Evolutionary conservation across 2,329 filamentous ascomycete species (phyloP).

Genomic region (Macrophomina phaseolina): DNA sequence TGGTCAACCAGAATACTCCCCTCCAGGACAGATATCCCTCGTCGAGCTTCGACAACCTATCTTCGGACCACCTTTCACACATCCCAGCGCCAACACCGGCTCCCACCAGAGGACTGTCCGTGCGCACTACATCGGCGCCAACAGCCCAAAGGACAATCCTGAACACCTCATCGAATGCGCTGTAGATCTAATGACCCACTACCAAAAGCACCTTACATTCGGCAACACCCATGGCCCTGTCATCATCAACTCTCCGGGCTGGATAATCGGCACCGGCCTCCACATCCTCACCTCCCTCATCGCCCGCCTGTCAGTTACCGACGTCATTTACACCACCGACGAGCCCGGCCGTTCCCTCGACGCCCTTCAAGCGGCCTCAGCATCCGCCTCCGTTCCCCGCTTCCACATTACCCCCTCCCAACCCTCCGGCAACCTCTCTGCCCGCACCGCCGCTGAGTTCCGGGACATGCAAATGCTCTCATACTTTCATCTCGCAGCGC

Average conservation of each 20-base stretch:
- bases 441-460: slow-evolving; percentile 68
- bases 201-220: slow-evolving; percentile 53
- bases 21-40: slow-evolving; percentile 73
- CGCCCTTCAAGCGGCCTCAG: slow-evolving; percentile 52
- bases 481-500: slow-evolving; percentile 68
- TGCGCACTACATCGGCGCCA: slow-evolving; percentile 70
- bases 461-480: slow-evolving; percentile 79
- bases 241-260: slow-evolving; percentile 76
- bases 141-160: slow-evolving; percentile 69
- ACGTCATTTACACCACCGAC: slow-evolving; percentile 67
- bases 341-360: slow-evolving; percentile 65
- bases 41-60: slow-evolving; percentile 66
- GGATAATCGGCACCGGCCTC: slow-evolving; percentile 73
- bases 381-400: slow-evolving; percentile 23
- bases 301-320: slow-evolving; percentile 58
- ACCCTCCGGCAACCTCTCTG: slow-evolving; percentile 34
- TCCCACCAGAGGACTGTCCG: slow-evolving; percentile 48
- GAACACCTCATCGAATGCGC: slow-evolving; percentile 70
- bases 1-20: slow-evolving; percentile 75
- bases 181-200: slow-evolving; percentile 66
- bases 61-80: slow-evolving; percentile 71
- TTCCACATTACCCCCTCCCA: slow-evolving; percentile 66
- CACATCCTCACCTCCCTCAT: slow-evolving; percentile 67
- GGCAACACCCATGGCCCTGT: slow-evolving; percentile 56
- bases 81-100: slow-evolving; percentile 47